phyloP scores from a whole-genome alignment of 768 basidiomycete species.

The Mycena galopus region DNA sequence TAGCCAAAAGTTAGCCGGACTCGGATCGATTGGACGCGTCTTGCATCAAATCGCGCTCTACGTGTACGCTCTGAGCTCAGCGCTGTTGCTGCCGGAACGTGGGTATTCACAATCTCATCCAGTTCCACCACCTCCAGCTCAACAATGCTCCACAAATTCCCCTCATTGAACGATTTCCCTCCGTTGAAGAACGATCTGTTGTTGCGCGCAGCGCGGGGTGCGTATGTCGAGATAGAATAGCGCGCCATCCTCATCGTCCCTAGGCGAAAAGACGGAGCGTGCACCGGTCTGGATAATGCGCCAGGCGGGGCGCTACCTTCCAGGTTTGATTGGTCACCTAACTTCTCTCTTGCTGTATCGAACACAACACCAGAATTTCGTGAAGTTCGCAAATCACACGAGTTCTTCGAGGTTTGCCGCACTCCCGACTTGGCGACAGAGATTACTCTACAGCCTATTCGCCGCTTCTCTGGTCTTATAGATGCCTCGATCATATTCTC shows the following conservation, averaged over 20 bases:
- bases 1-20: not conserved
- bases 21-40: not conserved
- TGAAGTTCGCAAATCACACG: constrained; percentile 85
- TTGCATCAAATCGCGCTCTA: constrained; percentile 18
- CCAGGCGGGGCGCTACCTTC: constrained; percentile 95
- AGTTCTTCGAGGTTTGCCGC: constrained; percentile 96
- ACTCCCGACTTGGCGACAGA: constrained; percentile 90
- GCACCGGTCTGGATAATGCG: constrained; percentile 99
- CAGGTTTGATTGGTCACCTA: constrained; percentile 65
- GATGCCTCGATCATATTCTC: constrained; percentile 99
- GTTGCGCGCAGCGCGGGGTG: constrained; percentile 88
- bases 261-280: constrained; percentile 87
- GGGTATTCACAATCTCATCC: constrained; percentile 33
- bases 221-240: constrained; percentile 25
- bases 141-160: constrained; percentile 64
- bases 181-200: constrained; percentile 89
- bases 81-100: constrained; percentile 18
- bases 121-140: constrained; percentile 28
- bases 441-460: constrained; percentile 96
- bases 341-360: constrained; percentile 15
- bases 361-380: constrained; percentile 80
- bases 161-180: constrained; percentile 78
- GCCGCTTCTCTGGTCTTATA: constrained; percentile 85
- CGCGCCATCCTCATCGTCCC: constrained; percentile 6
- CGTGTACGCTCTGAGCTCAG: constrained; percentile 11